These are phyloP conservation scores for Penicillium riverlandense DNA, from an alignment of 495 filamentous ascomycete species.

Conservation along the genomic window DNA sequence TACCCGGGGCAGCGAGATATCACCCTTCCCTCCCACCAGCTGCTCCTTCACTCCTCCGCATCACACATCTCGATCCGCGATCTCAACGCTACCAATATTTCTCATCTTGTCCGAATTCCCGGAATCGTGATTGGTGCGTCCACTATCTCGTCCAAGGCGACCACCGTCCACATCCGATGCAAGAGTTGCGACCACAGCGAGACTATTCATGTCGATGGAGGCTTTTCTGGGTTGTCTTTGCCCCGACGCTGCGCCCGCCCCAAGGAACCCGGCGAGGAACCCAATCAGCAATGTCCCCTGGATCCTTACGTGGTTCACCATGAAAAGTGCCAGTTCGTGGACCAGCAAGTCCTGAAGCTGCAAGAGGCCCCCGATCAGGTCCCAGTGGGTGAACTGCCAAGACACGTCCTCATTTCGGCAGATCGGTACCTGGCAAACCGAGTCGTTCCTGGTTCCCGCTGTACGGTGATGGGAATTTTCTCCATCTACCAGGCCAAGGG, in stretches of 20 bases:
- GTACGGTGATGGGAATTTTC: conserved; percentile 94
- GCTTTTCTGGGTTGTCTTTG: conserved; percentile 78
- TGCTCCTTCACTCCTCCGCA: conserved; percentile 88
- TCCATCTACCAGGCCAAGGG: conserved; percentile 93
- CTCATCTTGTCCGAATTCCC: conserved; percentile 88
- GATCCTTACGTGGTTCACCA: conserved; percentile 95
- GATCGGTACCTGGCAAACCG: conserved; percentile 95
- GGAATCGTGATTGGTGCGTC: conserved; percentile 98
- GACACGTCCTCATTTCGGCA: conserved; percentile 90
- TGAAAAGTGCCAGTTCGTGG: conserved; percentile 91
- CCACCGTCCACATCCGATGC: conserved; percentile 78
- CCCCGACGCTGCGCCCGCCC: conserved; percentile 68
- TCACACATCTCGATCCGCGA: conserved; percentile 90
- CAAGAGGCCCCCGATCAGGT: conserved; percentile 98
- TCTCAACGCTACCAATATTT: conserved; percentile 87
- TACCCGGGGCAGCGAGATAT: conserved; percentile 66
- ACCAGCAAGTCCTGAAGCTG: conserved; percentile 96
- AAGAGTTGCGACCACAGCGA: conserved; percentile 74
- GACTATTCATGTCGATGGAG: conserved; percentile 65
- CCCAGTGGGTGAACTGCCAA: conserved; percentile 90
- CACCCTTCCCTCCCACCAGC: conserved; percentile 77
- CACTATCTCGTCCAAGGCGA: conserved; percentile 93
- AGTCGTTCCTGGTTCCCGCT: conserved; percentile 91
- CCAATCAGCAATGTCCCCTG: conserved; percentile 69
- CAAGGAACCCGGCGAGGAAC: conserved; percentile 48